phyloP scores from a whole-genome alignment of 257 asterid genomes.

The Lycium barbarum region DNA sequence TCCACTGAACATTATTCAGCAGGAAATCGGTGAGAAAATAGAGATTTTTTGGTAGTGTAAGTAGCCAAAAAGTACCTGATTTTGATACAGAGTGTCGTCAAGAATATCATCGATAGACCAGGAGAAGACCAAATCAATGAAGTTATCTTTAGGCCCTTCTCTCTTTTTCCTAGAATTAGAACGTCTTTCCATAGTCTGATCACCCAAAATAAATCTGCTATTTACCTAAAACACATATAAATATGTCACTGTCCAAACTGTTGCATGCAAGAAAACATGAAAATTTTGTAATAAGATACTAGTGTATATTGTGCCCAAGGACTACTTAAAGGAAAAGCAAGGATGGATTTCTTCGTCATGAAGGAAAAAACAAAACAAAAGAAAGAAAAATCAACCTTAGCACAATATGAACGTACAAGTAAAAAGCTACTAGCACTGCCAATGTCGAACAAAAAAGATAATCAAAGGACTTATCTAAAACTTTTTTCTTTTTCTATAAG shows the following conservation, averaged over 20 bases:
- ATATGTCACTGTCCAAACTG: background rate
- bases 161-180: background rate
- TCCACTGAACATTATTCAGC: no score
- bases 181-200: background rate
- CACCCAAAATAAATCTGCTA: background rate
- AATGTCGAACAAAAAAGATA: background rate
- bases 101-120: constrained; percentile 53
- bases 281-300: background rate
- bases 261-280: background rate
- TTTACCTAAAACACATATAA: no score
- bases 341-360: background rate
- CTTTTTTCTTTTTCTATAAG: no score
- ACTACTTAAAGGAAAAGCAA: background rate
- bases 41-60: no score
- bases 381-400: background rate
- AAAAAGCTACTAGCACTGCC: background rate
- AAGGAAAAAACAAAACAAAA: background rate
- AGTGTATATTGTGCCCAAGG: background rate
- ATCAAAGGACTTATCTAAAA: background rate
- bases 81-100: constrained; percentile 43
- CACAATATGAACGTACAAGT: background rate
- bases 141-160: constrained; percentile 28
- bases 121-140: constrained; percentile 46
- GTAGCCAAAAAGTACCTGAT: constrained; percentile 42
- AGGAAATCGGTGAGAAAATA: no score